Percentiles rank a stretch among this genome's conserved stretches.
Evolutionary conservation across 768 basidiomycete genomes (phyloP).

Genomic region (Holtermanniella nyarrowii): DNA sequence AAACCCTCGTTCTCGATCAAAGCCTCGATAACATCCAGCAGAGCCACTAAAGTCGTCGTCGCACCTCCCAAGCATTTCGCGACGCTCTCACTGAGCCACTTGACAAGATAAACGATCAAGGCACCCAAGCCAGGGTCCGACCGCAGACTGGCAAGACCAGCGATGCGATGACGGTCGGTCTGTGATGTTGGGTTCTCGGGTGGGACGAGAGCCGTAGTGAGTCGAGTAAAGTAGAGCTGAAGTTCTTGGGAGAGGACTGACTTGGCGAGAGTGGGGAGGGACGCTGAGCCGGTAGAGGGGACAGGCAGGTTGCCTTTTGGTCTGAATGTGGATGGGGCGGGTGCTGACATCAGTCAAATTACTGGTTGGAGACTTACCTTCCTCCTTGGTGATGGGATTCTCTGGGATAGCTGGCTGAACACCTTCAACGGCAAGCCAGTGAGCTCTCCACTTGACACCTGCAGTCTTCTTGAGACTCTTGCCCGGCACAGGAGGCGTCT

Average conservation of each 20-base stretch:
- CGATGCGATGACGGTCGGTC: constrained; percentile 58
- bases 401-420: constrained; percentile 94
- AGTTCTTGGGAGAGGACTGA: constrained; percentile 87
- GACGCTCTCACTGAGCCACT: constrained; percentile 88
- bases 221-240: constrained; percentile 84
- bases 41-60: constrained; percentile 68
- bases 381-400: constrained; percentile 52
- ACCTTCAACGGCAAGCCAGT: constrained; percentile 97
- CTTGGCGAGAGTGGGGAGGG: constrained; percentile 64
- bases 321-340: constrained; percentile 1
- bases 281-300: constrained; percentile 17
- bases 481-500: constrained; percentile 43
- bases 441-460: constrained; percentile 49
- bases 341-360: neutral
- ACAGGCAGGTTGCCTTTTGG: constrained; percentile 2
- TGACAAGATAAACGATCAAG: constrained; percentile 81
- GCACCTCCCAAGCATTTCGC: constrained; percentile 43
- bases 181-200: constrained; percentile 42
- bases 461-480: constrained; percentile 23
- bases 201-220: constrained; percentile 74
- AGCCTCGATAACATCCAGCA: constrained; percentile 74
- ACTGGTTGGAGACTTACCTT: neutral
- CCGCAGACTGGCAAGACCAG: constrained; percentile 79
- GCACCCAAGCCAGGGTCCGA: constrained; percentile 85
- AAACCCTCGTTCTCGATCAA: constrained; percentile 75